Conservation (phyloP, 805 yeast genomes). For the Helenozyma rhizophorensis region DNA sequence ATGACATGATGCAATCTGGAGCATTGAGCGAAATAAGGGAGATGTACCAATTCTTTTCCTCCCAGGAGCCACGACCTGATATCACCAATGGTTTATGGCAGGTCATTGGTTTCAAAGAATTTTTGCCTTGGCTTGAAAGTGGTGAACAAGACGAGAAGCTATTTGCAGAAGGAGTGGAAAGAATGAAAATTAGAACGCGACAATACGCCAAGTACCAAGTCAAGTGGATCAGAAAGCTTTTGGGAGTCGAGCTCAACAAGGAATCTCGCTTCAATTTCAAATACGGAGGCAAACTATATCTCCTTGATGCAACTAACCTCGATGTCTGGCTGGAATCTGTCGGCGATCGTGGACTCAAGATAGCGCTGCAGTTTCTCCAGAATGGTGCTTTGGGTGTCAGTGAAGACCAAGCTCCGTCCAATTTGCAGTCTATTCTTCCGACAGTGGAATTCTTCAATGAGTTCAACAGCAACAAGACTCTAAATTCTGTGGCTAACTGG, state of each 20-base stretch:
- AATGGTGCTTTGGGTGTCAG: slow-evolving; percentile 25
- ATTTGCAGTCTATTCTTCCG: slow-evolving; percentile 24
- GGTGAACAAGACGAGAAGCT: slow-evolving; percentile 9
- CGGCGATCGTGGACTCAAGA: slow-evolving; percentile 46
- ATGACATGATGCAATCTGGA: slow-evolving; percentile 71
- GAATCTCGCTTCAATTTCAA: slow-evolving; percentile 43
- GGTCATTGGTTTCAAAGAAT: slow-evolving; percentile 90
- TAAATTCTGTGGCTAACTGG: slow-evolving; percentile 46
- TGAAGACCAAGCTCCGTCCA: slow-evolving; percentile 24
- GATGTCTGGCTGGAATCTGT: slow-evolving; percentile 57
- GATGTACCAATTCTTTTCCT: slow-evolving; percentile 45
- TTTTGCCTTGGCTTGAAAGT: slow-evolving; percentile 60
- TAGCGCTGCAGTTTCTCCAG: slow-evolving; percentile 37
- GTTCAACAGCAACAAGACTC: slow-evolving; percentile 35
- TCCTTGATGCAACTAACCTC: slow-evolving; percentile 77
- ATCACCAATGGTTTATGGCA: slow-evolving; percentile 84
- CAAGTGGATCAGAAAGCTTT: slow-evolving; percentile 79
- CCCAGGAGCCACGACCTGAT: slow-evolving; percentile 37
- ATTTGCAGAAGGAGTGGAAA: slow-evolving; percentile 49
- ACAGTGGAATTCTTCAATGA: slow-evolving; percentile 14
- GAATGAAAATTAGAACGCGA: slow-evolving; percentile 81
- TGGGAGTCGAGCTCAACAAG: slow-evolving; percentile 55
- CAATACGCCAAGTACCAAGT: slow-evolving; percentile 85
- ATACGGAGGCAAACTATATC: slow-evolving; percentile 60
- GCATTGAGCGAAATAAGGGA: slow-evolving; percentile 65